Evolutionary conservation across 176 grass and related monocot genomes (phyloP).

Genomic region (Phoenix roebelenii): DNA sequence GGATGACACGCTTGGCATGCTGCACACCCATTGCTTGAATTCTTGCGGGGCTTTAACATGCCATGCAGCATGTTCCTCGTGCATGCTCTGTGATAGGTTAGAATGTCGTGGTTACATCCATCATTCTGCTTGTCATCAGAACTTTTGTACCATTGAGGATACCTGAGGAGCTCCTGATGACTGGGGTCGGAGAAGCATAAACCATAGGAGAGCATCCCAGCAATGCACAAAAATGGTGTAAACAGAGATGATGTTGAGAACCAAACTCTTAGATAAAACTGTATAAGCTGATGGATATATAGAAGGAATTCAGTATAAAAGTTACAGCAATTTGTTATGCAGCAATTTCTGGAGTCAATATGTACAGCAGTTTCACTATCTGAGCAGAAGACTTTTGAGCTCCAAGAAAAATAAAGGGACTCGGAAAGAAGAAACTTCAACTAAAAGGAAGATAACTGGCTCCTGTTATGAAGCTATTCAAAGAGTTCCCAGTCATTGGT

Average conservation of each 20-base stretch:
- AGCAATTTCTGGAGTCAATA: too few species aligned
- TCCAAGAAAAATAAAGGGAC: too few species aligned
- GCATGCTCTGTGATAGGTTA: slow-evolving; percentile 43
- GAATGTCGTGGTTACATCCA: slow-evolving; percentile 48
- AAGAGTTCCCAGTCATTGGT: slow-evolving; percentile 59
- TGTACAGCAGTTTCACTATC: too few species aligned
- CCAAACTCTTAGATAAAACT: not conserved
- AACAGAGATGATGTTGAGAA: slow-evolving; percentile 30
- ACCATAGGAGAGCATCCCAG: slow-evolving; percentile 13
- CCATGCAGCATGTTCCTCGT: slow-evolving; percentile 36
- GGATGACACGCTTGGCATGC: slow-evolving; percentile 66
- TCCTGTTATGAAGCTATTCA: slow-evolving; percentile 16
- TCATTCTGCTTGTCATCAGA: slow-evolving; percentile 35
- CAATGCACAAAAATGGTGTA: slow-evolving; percentile 9
- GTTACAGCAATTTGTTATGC: too few species aligned
- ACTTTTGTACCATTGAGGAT: slow-evolving; percentile 52
- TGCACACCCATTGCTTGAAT: slow-evolving; percentile 65
- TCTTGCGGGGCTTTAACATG: slow-evolving; percentile 53
- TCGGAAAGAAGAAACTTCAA: too few species aligned
- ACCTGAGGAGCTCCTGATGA: slow-evolving; percentile 51
- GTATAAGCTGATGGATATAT: too few species aligned
- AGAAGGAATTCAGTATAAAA: too few species aligned
- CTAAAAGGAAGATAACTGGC: too few species aligned
- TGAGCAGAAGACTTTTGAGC: too few species aligned
- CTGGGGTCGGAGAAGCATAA: slow-evolving; percentile 47